These are phyloP conservation scores for Darksidea phi DNA, from an alignment of 495 filamentous ascomycete genomes.

Conservation along the genomic window DNA sequence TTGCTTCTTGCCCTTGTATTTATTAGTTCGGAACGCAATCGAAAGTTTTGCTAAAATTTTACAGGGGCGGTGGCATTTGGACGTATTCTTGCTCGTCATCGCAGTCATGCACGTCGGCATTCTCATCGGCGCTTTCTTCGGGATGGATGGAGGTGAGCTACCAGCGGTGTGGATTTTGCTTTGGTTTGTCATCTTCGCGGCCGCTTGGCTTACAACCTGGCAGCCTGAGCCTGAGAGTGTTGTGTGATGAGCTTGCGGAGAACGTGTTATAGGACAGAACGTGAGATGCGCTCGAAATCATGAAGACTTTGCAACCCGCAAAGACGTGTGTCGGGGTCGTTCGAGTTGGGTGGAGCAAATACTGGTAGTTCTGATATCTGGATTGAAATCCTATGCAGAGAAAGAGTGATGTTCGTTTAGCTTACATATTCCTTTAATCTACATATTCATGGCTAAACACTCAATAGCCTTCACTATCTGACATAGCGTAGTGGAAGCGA, in stretches of 20 bases:
- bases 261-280: neutral
- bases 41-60: neutral
- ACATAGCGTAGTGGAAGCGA: too few species aligned
- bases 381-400: too few species aligned
- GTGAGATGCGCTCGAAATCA: neutral
- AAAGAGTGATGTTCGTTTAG: too few species aligned
- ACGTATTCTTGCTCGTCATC: constrained; percentile 1
- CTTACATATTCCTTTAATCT: too few species aligned
- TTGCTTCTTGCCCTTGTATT: neutral
- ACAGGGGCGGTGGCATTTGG: constrained; percentile 16
- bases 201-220: constrained; percentile 12
- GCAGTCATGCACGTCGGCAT: constrained; percentile 7
- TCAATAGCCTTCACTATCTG: too few species aligned
- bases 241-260: neutral
- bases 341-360: too few species aligned
- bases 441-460: too few species aligned
- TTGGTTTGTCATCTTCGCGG: constrained; percentile 13
- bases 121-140: constrained; percentile 3
- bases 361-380: too few species aligned
- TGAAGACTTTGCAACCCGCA: neutral
- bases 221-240: constrained; percentile 1
- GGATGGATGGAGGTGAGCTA: neutral
- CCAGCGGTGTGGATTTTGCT: constrained; percentile 1
- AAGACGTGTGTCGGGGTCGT: neutral
- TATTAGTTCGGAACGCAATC: neutral